phyloP scores from a whole-genome alignment of 129 eudicot genomes.

The Tagetes patula region DNA sequence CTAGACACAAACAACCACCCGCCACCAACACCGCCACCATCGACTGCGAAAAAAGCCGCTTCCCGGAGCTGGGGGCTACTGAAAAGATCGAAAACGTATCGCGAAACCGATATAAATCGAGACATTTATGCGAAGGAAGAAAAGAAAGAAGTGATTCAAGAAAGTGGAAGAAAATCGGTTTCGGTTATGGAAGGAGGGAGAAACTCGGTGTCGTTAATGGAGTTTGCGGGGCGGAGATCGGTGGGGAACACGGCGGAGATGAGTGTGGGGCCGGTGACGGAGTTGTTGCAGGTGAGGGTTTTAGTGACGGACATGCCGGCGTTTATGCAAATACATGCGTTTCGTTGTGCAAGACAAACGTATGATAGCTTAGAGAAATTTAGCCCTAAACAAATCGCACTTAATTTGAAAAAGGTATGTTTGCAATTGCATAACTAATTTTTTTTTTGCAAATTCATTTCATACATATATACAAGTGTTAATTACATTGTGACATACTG shows the following conservation, averaged over 20 bases:
- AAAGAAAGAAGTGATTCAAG: constrained; percentile 36
- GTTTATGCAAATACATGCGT: constrained; percentile 87
- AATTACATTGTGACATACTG: too few species aligned
- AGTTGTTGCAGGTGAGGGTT: constrained; percentile 55
- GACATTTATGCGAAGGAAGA: constrained; percentile 26
- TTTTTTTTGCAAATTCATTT: not conserved
- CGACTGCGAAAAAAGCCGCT: constrained; percentile 33
- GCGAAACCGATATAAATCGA: constrained; percentile 27
- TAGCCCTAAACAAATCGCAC: constrained; percentile 69
- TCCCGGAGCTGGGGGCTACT: constrained; percentile 43
- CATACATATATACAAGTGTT: too few species aligned
- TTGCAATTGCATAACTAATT: too few species aligned
- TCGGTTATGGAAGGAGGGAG: constrained; percentile 41
- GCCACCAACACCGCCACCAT: constrained; percentile 30
- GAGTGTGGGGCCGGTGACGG: constrained; percentile 45
- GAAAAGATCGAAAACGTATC: constrained; percentile 49
- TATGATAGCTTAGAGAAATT: constrained; percentile 72
- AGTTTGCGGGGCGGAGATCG: constrained; percentile 44
- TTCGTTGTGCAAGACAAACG: constrained; percentile 66
- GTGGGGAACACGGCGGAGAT: constrained; percentile 40
- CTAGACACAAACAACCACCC: constrained; percentile 41
- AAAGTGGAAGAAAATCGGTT: constrained; percentile 36
- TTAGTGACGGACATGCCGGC: constrained; percentile 88
- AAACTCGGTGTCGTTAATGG: constrained; percentile 37
- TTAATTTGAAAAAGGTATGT: constrained; percentile 69